A percentile compares a stretch with the other conserved stretches of the same genome.
These are phyloP conservation scores for Ustilago trichophora DNA, from an alignment of 1,284 basidiomycete genomes.

Conservation along the genomic window DNA sequence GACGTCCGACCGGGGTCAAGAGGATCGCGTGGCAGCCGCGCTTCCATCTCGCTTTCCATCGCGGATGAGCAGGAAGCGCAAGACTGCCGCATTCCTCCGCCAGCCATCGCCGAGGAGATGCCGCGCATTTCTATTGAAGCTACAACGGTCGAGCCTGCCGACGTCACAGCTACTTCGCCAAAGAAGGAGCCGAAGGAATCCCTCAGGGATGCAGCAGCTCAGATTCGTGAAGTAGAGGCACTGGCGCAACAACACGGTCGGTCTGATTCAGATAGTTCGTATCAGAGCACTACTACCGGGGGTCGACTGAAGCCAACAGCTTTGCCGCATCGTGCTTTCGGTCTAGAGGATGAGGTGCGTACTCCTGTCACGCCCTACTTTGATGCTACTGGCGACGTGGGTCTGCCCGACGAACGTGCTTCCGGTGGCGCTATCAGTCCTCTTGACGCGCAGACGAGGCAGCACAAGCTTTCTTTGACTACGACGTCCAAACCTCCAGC, in stretches of 20 bases:
- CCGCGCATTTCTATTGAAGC: conserved; percentile 23
- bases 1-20: conserved; percentile 14
- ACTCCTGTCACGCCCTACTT: conserved; percentile 56
- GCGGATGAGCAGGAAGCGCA: conserved; percentile 42
- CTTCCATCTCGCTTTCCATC: conserved; percentile 36
- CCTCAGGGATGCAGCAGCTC: background rate
- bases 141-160: background rate
- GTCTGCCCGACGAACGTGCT: conserved; percentile 3
- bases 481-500: background rate
- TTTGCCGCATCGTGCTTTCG: conserved; percentile 3
- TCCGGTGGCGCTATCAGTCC: background rate
- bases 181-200: conserved; percentile 3
- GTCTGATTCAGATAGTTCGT: conserved; percentile 50
- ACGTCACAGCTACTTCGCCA: background rate
- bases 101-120: conserved; percentile 25
- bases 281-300: conserved; percentile 15
- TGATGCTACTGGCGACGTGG: conserved; percentile 36
- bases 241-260: conserved; percentile 21
- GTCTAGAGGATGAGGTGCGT: conserved; percentile 42
- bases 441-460: background rate
- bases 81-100: conserved; percentile 13
- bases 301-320: conserved; percentile 13
- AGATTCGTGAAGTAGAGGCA: conserved; percentile 3
- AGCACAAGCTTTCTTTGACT: conserved; percentile 4
- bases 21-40: conserved; percentile 21